Conservation (phyloP, 2,329 filamentous ascomycete species). For the Hypoxylon sp. region DNA sequence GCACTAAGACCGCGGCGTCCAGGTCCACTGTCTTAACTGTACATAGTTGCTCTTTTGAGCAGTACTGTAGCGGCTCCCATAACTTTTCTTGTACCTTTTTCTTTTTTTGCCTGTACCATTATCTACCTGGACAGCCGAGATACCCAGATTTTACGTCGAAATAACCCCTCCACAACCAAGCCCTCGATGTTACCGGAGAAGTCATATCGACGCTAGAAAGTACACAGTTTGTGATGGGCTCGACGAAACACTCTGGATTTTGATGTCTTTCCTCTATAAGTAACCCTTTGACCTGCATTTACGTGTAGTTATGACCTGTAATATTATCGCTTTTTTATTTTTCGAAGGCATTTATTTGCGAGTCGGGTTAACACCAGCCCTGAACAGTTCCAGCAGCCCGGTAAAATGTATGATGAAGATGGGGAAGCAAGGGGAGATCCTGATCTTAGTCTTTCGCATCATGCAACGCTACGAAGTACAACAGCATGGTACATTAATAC, state of each 20-base stretch:
- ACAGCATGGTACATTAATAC: constrained; percentile 34
- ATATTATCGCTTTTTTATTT: constrained; percentile 24
- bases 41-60: not conserved
- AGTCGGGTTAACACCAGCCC: constrained; percentile 34
- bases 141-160: constrained; percentile 26
- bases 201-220: not conserved
- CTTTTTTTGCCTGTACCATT: constrained; percentile 1
- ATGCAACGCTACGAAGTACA: constrained; percentile 48
- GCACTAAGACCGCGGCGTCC: constrained; percentile 2
- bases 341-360: constrained; percentile 18
- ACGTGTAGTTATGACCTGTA: constrained; percentile 3
- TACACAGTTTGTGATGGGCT: constrained; percentile 1
- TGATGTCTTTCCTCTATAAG: not conserved
- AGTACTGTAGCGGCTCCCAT: constrained; percentile 15
- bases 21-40: constrained; percentile 6
- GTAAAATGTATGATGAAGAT: constrained; percentile 48
- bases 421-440: constrained; percentile 44
- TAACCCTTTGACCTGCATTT: not conserved
- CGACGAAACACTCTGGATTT: not conserved
- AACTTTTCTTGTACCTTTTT: constrained; percentile 9
- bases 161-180: constrained; percentile 14
- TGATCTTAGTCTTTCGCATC: constrained; percentile 44
- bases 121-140: constrained; percentile 14
- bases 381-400: constrained; percentile 48
- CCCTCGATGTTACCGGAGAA: constrained; percentile 21